Percentiles rank a stretch among this genome's conserved stretches.
Evolutionary conservation across 345 rosid species (phyloP).

Genomic region (Arabidopsis suecica): DNA sequence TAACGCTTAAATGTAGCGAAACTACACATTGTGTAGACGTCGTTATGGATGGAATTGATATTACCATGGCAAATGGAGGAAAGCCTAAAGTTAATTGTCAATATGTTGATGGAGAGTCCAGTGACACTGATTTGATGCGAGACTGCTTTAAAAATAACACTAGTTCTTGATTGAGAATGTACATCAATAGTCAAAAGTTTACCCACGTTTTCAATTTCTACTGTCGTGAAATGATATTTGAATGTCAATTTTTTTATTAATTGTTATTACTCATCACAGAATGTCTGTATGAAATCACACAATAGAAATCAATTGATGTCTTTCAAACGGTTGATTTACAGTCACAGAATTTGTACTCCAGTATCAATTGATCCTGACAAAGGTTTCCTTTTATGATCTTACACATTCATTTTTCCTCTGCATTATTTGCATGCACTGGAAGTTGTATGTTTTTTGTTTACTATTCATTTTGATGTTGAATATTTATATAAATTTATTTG

Average conservation of each 20-base stretch:
- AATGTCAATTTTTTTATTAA: not conserved
- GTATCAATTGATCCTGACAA: no score
- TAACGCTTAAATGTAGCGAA: slow-evolving; percentile 32
- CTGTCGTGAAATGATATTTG: not conserved
- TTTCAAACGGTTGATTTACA: no score
- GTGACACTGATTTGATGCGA: slow-evolving; percentile 10
- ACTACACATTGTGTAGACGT: slow-evolving; percentile 26
- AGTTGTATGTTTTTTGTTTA: no score
- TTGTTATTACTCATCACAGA: not conserved
- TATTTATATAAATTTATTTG: no score
- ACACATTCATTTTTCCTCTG: no score
- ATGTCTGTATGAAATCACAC: not conserved
- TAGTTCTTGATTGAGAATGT: not conserved
- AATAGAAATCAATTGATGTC: no score
- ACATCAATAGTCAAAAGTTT: not conserved
- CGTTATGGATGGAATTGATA: slow-evolving; percentile 31
- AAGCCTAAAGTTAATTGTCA: slow-evolving; percentile 22
- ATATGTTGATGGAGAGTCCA: slow-evolving; percentile 34
- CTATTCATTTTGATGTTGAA: no score
- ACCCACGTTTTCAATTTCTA: not conserved
- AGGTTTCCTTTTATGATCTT: no score
- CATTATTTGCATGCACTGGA: no score
- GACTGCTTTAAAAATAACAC: slow-evolving; percentile 7
- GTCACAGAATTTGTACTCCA: no score
- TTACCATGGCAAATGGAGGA: slow-evolving; percentile 24